These are phyloP conservation scores for Mycena albidolilacea DNA, from an alignment of 768 basidiomycete species.

Conservation along the genomic window DNA sequence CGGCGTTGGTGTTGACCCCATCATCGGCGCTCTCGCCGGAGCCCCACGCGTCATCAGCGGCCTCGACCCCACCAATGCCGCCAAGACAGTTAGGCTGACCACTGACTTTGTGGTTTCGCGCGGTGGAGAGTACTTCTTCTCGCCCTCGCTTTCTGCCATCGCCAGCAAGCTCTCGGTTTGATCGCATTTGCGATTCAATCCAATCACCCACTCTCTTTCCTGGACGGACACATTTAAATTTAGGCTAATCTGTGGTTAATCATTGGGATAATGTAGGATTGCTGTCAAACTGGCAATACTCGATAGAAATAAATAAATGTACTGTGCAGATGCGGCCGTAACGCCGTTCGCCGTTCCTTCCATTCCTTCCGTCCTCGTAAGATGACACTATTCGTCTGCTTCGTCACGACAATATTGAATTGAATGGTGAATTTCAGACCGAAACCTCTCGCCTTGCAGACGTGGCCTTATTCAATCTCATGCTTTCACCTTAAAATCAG, in stretches of 20 bases:
- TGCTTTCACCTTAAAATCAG: too few relatives aligned
- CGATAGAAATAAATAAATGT: neutral
- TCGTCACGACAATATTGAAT: too few relatives aligned
- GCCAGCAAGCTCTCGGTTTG: conserved; percentile 32
- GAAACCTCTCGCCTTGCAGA: too few relatives aligned
- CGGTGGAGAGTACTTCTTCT: conserved; percentile 51
- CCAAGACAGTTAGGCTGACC: conserved; percentile 16
- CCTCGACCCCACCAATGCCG: conserved; percentile 31
- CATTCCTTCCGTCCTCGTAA: too few relatives aligned
- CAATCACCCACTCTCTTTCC: neutral
- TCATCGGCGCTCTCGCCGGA: conserved; percentile 20
- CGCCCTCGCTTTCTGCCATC: conserved; percentile 48
- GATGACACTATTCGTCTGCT: too few relatives aligned
- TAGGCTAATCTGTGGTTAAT: neutral
- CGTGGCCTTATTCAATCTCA: too few relatives aligned
- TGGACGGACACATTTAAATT: neutral
- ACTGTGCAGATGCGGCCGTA: neutral
- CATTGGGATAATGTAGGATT: neutral
- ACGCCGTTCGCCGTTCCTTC: too few relatives aligned
- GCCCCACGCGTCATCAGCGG: conserved; percentile 26
- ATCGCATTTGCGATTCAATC: neutral
- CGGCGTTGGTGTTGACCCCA: conserved; percentile 19
- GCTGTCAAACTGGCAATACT: neutral
- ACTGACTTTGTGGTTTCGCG: conserved; percentile 44
- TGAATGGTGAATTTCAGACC: too few relatives aligned